Percentiles rank a stretch among this genome's conserved stretches.
These are phyloP conservation scores for Colletotrichum abscissum DNA, from an alignment of 2,329 filamentous ascomycete species.

Conservation along the genomic window DNA sequence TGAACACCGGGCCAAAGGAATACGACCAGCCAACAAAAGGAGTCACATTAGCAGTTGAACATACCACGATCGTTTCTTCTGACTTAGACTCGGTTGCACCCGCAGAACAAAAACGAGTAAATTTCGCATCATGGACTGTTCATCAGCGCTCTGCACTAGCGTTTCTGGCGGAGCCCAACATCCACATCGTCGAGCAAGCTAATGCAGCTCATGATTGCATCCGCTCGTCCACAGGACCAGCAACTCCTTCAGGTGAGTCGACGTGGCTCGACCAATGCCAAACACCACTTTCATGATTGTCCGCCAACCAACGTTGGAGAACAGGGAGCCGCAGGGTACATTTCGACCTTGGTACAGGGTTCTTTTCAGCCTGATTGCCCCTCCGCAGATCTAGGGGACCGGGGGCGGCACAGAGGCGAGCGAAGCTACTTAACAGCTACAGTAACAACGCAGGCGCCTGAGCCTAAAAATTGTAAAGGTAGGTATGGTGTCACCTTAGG, in stretches of 20 bases:
- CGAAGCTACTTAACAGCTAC: background rate
- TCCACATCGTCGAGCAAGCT: background rate
- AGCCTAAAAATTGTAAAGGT: background rate
- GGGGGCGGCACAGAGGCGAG: background rate
- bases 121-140: background rate
- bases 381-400: slow-evolving; percentile 17
- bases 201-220: slow-evolving; percentile 24
- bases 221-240: slow-evolving; percentile 14
- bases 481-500: background rate
- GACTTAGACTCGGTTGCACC: background rate
- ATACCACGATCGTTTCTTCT: slow-evolving; percentile 7
- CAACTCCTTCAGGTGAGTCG: slow-evolving; percentile 33
- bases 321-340: slow-evolving; percentile 26
- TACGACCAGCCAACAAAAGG: background rate
- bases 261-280: slow-evolving; percentile 28
- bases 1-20: background rate
- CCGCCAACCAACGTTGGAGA: slow-evolving; percentile 32
- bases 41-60: background rate
- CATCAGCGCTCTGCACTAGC: background rate
- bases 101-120: background rate
- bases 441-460: background rate
- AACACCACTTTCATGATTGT: slow-evolving; percentile 26
- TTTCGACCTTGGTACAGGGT: background rate
- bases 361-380: slow-evolving; percentile 26
- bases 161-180: background rate